Evolutionary conservation across 2,329 filamentous ascomycete species (phyloP).

Genomic region (Monosporascus sp.): DNA sequence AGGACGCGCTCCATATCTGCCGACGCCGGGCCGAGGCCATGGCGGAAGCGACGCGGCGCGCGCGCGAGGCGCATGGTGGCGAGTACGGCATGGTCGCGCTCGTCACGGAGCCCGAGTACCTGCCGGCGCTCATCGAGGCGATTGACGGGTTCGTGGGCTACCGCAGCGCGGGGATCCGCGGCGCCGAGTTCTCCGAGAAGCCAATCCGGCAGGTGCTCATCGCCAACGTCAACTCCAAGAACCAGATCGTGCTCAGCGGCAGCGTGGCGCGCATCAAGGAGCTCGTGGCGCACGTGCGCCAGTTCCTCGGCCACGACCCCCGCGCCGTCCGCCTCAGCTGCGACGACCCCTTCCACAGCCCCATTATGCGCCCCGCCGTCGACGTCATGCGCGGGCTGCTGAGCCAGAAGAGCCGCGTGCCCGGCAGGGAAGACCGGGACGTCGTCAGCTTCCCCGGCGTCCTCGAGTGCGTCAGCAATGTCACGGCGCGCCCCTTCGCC

Average conservation of each 20-base stretch:
- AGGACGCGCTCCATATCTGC: conserved; percentile 73
- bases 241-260: conserved; percentile 91
- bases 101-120: conserved; percentile 76
- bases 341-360: conserved; percentile 86
- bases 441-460: conserved; percentile 69
- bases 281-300: conserved; percentile 75
- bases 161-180: conserved; percentile 59
- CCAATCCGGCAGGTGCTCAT: conserved; percentile 84
- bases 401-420: conserved; percentile 48
- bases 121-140: conserved; percentile 62
- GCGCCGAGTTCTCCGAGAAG: conserved; percentile 55
- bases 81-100: conserved; percentile 94
- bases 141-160: conserved; percentile 77
- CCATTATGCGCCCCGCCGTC: conserved; percentile 82
- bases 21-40: conserved; percentile 75
- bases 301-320: conserved; percentile 89
- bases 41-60: conserved; percentile 66
- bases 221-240: conserved; percentile 92
- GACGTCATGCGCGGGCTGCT: conserved; percentile 67
- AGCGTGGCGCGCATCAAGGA: conserved; percentile 77
- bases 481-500: conserved; percentile 71
- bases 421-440: conserved; percentile 50
- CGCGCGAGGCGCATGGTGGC: conserved; percentile 62
- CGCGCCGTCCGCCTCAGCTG: conserved; percentile 80
- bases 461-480: conserved; percentile 80